Evolutionary conservation across 495 filamentous ascomycete species (phyloP), one percentile per base, ranked within the genome.

Genomic region (Friedmanniomyces simplex): DNA sequence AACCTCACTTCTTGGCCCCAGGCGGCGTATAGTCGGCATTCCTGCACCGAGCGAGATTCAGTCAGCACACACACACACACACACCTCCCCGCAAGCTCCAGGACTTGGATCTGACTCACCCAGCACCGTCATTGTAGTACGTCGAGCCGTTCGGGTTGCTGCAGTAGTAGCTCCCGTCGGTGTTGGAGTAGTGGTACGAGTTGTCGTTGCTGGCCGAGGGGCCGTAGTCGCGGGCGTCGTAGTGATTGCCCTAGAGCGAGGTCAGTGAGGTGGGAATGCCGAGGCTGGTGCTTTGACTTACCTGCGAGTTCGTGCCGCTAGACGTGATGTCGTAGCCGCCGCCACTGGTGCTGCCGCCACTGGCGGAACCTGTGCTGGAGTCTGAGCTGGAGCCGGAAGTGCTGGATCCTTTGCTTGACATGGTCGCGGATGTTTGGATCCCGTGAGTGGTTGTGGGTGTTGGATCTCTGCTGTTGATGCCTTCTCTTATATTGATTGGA

Each of bases 151-250:
- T 71, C 42, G 78, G 67, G 67, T 82, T 83, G 53, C 73, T 78
- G 67, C 81, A 82, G 63, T 82, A 79, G 72, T 82, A 83, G n/a
- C 73, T 77, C 8, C 79, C 76, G 55, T 82, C 57, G 74, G 52
- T 60, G 66, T 81, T 82, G 50, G 76, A 79, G 56, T 81, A 82
- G 63, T 81, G 78, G 66, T 80, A 82, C 0, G 76, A 66, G 66
- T 82, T 82, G 3, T 61, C 52, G 61, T 78, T 78, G 0, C 66
- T 24, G 6, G 69, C 76, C 47, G 62, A 50, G 55, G 64, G 68
- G 50, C 77, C 74, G 62, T 76, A 79, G 62, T 82, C 79, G 32
- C 79, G 74, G 50, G 71, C 46, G 67, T 73, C 79, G 59, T 76
- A 82, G 65, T 79, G 77, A 70, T 81, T 82, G 58, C 58, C 58